Conservation (phyloP, 202 grass and related monocot species). For the Schoenoplectus triqueter region DNA sequence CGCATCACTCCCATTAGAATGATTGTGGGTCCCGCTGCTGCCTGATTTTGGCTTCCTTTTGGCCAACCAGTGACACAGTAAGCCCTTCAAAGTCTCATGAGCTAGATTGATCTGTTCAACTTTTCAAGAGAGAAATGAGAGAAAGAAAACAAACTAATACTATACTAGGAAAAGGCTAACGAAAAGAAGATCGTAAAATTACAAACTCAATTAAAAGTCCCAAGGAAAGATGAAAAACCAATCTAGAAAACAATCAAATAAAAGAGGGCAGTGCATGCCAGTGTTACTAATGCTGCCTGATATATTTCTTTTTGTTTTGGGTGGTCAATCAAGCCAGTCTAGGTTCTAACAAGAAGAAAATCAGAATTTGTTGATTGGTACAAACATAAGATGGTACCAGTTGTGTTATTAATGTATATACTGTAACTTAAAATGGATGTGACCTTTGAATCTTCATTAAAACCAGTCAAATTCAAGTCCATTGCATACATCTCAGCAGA, state of each 20-base stretch:
- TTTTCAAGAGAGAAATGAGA: conserved; percentile 35
- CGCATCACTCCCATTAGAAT: conserved; percentile 58
- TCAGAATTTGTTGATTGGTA: neutral
- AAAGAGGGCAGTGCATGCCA: neutral
- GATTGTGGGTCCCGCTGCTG: conserved; percentile 35
- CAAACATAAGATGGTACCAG: neutral
- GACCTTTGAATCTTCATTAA: conserved; percentile 92
- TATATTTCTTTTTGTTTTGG: neutral
- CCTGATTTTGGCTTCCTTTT: conserved; percentile 69
- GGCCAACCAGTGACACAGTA: conserved; percentile 71
- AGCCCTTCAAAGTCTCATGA: conserved; percentile 90
- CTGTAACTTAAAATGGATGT: neutral
- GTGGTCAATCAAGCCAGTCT: neutral
- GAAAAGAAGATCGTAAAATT: conserved; percentile 1
- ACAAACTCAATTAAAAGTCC: neutral
- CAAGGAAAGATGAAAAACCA: conserved; percentile 11
- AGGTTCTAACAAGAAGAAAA: neutral
- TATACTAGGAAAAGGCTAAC: neutral
- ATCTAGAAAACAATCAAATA: conserved; percentile 7
- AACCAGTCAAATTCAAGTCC: conserved; percentile 77
- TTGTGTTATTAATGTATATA: conserved; percentile 6
- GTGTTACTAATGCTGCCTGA: neutral
- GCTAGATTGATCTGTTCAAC: conserved; percentile 88
- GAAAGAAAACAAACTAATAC: conserved; percentile 4
- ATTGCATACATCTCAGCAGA: conserved; percentile 92